Evolutionary conservation across 2,329 filamentous ascomycete genomes (phyloP).

Genomic region (Cladosporium sp.): DNA sequence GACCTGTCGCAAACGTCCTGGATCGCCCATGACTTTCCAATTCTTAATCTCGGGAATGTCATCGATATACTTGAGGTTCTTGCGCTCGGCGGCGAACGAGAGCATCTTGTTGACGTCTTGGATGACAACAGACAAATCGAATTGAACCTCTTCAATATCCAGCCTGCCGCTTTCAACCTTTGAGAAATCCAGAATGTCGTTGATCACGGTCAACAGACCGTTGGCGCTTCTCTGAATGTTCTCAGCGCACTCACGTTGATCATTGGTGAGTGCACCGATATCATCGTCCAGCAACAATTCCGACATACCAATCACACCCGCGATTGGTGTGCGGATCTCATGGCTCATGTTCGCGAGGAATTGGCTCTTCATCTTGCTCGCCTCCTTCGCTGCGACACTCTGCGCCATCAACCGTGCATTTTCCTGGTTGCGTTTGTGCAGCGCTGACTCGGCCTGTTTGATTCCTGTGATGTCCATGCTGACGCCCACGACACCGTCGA

Average conservation of each 20-base stretch:
- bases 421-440: conserved; percentile 64
- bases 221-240: conserved; percentile 77
- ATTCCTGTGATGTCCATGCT: conserved; percentile 75
- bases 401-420: conserved; percentile 68
- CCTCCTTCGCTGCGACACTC: conserved; percentile 73
- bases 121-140: conserved; percentile 67
- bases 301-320: conserved; percentile 75
- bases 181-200: conserved; percentile 86
- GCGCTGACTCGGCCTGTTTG: conserved; percentile 58
- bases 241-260: conserved; percentile 69
- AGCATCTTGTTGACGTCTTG: conserved; percentile 83
- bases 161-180: conserved; percentile 75
- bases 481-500: conserved; percentile 72
- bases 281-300: conserved; percentile 66
- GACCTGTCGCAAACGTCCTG: conserved; percentile 77
- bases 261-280: conserved; percentile 49
- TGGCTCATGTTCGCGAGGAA: conserved; percentile 62
- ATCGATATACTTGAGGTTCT: conserved; percentile 68
- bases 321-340: conserved; percentile 55
- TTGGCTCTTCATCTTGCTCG: conserved; percentile 72
- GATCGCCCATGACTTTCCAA: conserved; percentile 79
- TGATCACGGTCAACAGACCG: conserved; percentile 69
- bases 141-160: conserved; percentile 76
- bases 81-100: conserved; percentile 74
- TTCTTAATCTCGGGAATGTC: conserved; percentile 58